These are phyloP conservation scores for Favolaschia claudopus DNA, from an alignment of 768 basidiomycete genomes.

Conservation along the genomic window DNA sequence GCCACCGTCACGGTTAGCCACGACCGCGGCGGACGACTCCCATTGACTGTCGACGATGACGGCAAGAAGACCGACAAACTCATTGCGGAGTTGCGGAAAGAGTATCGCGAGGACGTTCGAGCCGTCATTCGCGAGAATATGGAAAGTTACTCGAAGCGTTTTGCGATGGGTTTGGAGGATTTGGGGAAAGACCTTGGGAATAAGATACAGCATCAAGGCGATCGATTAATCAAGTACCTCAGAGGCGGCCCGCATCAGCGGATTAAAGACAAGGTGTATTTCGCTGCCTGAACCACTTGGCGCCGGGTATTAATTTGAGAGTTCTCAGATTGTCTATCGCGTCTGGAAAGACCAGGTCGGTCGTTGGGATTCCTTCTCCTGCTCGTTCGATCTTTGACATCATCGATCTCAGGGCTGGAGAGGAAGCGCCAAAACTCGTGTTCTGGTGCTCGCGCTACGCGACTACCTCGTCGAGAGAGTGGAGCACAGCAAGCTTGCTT, in stretches of 20 bases:
- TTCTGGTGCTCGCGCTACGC: constrained; percentile 12
- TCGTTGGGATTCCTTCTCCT: too few relatives aligned
- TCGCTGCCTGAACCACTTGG: too few relatives aligned
- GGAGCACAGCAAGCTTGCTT: not conserved
- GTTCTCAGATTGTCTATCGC: constrained; percentile 25
- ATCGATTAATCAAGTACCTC: constrained; percentile 29
- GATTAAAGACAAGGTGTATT: constrained; percentile 31
- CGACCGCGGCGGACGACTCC: too few relatives aligned
- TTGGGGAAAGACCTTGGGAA: constrained; percentile 31
- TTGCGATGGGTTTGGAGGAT: constrained; percentile 29
- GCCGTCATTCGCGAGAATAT: not conserved
- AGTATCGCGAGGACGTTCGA: constrained; percentile 25
- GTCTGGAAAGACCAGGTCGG: constrained; percentile 25
- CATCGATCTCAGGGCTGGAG: not conserved
- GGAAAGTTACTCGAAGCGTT: constrained; percentile 11
- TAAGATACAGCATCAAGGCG: constrained; percentile 24
- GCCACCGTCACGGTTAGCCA: not conserved
- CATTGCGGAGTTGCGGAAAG: constrained; percentile 24
- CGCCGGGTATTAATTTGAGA: too few relatives aligned
- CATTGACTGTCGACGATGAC: not conserved
- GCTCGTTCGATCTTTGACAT: not conserved
- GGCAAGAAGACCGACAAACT: constrained; percentile 3
- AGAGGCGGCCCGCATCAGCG: constrained; percentile 32
- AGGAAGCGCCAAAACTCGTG: constrained; percentile 11
- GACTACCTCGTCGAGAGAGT: constrained; percentile 15